phyloP scores from a whole-genome alignment of 169 alveolate genomes.

The Miamiensis avidus region DNA sequence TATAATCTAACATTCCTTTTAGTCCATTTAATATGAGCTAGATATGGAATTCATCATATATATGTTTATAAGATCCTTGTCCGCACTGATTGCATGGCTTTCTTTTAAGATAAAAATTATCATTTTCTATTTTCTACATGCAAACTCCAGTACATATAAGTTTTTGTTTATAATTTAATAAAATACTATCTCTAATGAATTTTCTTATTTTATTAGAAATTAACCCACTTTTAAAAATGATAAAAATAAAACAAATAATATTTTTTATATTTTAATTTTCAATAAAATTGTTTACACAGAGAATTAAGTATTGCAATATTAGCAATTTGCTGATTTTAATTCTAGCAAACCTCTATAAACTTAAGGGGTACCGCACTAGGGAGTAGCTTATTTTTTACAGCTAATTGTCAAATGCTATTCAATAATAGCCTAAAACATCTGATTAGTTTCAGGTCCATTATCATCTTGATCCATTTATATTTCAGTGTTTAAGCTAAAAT shows the following conservation, averaged over 20 bases:
- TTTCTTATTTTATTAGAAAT: background rate
- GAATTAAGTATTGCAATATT: background rate
- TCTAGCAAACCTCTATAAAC: background rate
- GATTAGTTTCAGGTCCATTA: too few relatives aligned
- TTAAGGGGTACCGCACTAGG: background rate
- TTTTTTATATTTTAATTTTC: background rate
- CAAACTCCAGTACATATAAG: background rate
- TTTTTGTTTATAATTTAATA: too few relatives aligned
- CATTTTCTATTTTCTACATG: background rate
- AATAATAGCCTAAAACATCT: too few relatives aligned
- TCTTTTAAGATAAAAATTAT: background rate
- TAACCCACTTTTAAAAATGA: background rate
- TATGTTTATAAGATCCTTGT: background rate
- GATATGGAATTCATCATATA: background rate
- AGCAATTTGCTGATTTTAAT: background rate
- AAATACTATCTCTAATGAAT: background rate
- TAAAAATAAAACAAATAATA: too few relatives aligned
- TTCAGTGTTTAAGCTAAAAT: background rate
- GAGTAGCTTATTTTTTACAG: too few relatives aligned
- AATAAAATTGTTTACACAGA: background rate
- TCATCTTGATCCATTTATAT: background rate
- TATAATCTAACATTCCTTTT: background rate
- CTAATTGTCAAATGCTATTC: too few relatives aligned
- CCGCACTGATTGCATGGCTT: background rate
- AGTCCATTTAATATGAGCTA: background rate